These are phyloP conservation scores for Fistulinella cinereoalba DNA, from an alignment of 1,284 basidiomycete genomes.

Conservation along the genomic window DNA sequence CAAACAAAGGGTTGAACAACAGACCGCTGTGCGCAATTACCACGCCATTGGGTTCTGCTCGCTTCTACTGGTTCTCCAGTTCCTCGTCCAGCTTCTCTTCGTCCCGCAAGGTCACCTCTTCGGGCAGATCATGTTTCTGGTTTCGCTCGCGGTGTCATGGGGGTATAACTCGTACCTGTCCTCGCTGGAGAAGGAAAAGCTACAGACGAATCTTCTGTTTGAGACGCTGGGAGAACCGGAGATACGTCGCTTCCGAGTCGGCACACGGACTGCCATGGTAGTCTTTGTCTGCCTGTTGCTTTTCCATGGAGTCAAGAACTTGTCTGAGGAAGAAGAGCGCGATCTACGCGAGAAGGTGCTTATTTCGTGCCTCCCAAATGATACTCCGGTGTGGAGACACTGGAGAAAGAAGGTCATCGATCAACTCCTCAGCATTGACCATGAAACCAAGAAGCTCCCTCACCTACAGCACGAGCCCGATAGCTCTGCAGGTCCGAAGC, in stretches of 20 bases:
- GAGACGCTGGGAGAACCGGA: conserved; percentile 6
- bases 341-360: background rate
- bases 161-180: conserved; percentile 26
- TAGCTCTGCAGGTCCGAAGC: no score
- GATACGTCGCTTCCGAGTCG: conserved; percentile 11
- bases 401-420: conserved; percentile 19
- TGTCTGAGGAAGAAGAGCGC: background rate
- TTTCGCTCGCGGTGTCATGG: conserved; percentile 28
- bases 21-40: background rate
- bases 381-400: conserved; percentile 22
- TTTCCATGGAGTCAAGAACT: conserved; percentile 10
- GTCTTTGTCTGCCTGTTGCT: conserved; percentile 22
- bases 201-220: conserved; percentile 24
- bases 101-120: conserved; percentile 29
- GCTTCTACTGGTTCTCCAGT: conserved; percentile 20
- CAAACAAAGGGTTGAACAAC: background rate
- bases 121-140: conserved; percentile 31
- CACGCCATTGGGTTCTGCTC: conserved; percentile 17
- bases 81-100: conserved; percentile 28
- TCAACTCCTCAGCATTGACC: conserved; percentile 10
- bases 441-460: background rate
- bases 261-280: conserved; percentile 15
- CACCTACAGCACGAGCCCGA: background rate
- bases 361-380: conserved; percentile 14
- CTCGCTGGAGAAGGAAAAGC: conserved; percentile 25